Evolutionary conservation across 371 early-diverging fungal genomes (phyloP).

Genomic region (Mortierella sp.): DNA sequence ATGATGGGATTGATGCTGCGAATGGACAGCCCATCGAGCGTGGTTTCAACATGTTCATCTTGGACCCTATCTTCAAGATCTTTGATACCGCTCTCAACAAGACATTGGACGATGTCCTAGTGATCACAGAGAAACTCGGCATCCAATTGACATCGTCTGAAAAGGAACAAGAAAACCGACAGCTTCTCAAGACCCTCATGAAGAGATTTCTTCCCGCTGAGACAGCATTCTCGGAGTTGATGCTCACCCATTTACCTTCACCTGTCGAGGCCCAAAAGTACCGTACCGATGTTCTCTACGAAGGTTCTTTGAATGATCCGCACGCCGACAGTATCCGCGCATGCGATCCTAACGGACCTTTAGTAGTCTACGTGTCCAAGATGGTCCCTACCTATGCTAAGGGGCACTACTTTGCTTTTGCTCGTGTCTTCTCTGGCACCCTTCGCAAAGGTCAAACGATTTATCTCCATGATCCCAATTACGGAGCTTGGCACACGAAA

Average conservation of each 20-base stretch:
- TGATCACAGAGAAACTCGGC: slow-evolving; percentile 89
- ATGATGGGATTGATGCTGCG: slow-evolving; percentile 76
- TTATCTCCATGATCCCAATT: slow-evolving; percentile 99
- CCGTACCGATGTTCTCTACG: slow-evolving; percentile 96
- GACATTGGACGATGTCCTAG: slow-evolving; percentile 89
- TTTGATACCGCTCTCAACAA: slow-evolving; percentile 95
- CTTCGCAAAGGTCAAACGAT: slow-evolving; percentile 98
- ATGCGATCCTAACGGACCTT: slow-evolving; percentile 96
- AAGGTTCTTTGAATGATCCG: slow-evolving; percentile 98
- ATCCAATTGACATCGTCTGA: slow-evolving; percentile 88
- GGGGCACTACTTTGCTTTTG: slow-evolving; percentile 99
- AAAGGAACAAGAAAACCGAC: slow-evolving; percentile 94
- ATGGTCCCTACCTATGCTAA: slow-evolving; percentile 99
- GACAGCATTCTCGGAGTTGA: slow-evolving; percentile 99
- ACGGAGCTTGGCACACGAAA: slow-evolving; percentile 92
- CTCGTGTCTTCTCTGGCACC: slow-evolving; percentile 99
- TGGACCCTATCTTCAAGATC: slow-evolving; percentile 99
- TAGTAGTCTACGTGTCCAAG: slow-evolving; percentile 99
- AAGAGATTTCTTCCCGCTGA: slow-evolving; percentile 99
- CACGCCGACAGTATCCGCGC: slow-evolving; percentile 90
- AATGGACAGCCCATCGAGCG: slow-evolving; percentile 87
- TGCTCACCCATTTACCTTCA: slow-evolving; percentile 98
- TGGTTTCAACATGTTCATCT: slow-evolving; percentile 98
- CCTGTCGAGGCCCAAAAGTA: slow-evolving; percentile 96
- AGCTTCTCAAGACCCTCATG: slow-evolving; percentile 97